These are phyloP conservation scores for Oryza officinalis DNA, from an alignment of 176 grass and related monocot species.

Conservation along the genomic window DNA sequence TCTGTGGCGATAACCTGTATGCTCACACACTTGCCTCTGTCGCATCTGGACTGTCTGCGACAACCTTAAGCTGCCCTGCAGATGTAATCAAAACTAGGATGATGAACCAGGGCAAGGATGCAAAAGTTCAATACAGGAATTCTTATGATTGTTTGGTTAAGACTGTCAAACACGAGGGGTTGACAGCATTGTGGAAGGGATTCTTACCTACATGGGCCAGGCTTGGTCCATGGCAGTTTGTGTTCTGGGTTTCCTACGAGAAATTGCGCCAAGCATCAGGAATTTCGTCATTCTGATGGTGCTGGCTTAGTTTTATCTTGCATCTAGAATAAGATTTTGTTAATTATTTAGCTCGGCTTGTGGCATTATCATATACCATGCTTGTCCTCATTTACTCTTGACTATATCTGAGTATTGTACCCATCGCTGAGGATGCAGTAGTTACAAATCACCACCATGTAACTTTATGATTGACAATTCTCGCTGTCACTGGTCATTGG, in stretches of 20 bases:
- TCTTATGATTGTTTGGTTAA: conserved; percentile 83
- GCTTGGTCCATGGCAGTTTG: conserved; percentile 90
- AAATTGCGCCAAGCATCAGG: conserved; percentile 61
- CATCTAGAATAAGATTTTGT: not conserved
- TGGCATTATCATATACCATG: not conserved
- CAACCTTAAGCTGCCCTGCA: conserved; percentile 72
- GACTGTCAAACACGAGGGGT: conserved; percentile 60
- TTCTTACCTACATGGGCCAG: conserved; percentile 86
- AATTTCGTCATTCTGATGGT: conserved; percentile 74
- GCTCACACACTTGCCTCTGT: conserved; percentile 77
- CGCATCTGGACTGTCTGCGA: conserved; percentile 60
- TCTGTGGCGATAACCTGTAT: conserved; percentile 66
- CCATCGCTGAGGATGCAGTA: not conserved
- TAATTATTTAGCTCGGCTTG: not conserved
- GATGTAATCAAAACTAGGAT: conserved; percentile 93
- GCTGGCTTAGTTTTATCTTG: not conserved
- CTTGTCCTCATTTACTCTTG: not conserved
- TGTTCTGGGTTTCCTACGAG: conserved; percentile 92
- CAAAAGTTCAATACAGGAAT: conserved; percentile 58
- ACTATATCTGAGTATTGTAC: not conserved
- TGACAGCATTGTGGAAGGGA: conserved; percentile 74
- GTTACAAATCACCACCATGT: not conserved
- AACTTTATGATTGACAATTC: not conserved
- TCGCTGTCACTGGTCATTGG: not conserved
- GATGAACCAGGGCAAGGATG: conserved; percentile 68